A percentile compares a stretch with the other conserved stretches of the same genome.
These are phyloP conservation scores for Phytopythium montanum DNA, from an alignment of 352 stramenopile genomes.

Conservation along the genomic window DNA sequence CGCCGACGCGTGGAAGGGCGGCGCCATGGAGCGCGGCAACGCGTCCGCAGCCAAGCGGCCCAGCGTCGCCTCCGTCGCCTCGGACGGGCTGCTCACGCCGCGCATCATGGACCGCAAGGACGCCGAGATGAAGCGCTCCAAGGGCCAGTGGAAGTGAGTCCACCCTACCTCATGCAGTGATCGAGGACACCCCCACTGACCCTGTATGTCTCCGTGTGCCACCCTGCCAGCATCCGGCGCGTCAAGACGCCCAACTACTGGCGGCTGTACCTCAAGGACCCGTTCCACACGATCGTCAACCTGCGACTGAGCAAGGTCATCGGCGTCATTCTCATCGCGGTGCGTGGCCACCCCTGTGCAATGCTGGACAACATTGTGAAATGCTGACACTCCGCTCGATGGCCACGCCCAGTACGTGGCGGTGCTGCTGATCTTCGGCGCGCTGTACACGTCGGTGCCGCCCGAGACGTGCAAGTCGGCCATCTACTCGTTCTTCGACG, in stretches of 20 bases:
- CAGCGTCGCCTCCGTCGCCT: slow-evolving; percentile 11
- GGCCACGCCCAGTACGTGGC: slow-evolving; percentile 47
- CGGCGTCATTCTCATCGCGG: slow-evolving; percentile 26
- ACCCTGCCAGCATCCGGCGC: slow-evolving; percentile 53
- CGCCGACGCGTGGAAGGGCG: slow-evolving; percentile 8
- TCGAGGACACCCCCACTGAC: slow-evolving; percentile 4
- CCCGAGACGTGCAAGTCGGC: slow-evolving; percentile 53
- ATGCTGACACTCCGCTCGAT: neutral
- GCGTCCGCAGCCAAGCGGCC: slow-evolving; percentile 14
- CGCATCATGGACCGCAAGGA: slow-evolving; percentile 78
- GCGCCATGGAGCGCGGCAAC: slow-evolving; percentile 16
- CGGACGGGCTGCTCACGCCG: slow-evolving; percentile 26
- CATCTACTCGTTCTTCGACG: slow-evolving; percentile 66
- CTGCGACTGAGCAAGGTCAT: slow-evolving; percentile 80
- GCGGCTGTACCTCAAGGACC: slow-evolving; percentile 81
- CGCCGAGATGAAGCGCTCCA: slow-evolving; percentile 56
- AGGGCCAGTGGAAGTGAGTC: slow-evolving; percentile 77
- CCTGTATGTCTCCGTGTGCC: slow-evolving; percentile 3
- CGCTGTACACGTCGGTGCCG: slow-evolving; percentile 73
- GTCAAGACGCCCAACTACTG: slow-evolving; percentile 77
- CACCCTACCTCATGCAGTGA: neutral
- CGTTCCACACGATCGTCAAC: slow-evolving; percentile 83
- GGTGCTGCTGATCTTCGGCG: slow-evolving; percentile 59
- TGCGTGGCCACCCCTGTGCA: slow-evolving; percentile 9
- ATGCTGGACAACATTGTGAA: too few species aligned